Evolutionary conservation across 2,329 filamentous ascomycete genomes (phyloP).

Genomic region (Apiospora phragmitis): DNA sequence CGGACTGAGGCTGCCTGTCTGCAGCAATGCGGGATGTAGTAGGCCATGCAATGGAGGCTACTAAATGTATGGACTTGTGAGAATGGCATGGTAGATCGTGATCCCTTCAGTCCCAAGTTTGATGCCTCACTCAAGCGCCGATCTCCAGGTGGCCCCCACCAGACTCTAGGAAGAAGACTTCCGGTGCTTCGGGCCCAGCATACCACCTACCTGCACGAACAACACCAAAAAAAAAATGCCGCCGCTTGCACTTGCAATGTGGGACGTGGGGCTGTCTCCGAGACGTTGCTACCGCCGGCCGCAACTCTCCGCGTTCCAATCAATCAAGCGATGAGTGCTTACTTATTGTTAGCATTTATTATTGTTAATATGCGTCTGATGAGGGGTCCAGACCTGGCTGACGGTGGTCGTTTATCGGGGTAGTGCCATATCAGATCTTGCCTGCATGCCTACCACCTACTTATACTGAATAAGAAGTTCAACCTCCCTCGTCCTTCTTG

Average conservation of each 20-base stretch:
- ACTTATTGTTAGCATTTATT: neutral
- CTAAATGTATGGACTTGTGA: neutral
- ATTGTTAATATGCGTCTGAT: neutral
- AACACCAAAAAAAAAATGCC: neutral
- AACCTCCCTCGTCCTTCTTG: neutral
- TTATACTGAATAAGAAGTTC: neutral
- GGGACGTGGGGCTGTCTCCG: neutral
- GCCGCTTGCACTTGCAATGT: neutral
- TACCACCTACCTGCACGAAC: neutral
- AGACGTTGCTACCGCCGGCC: neutral
- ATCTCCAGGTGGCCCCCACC: neutral
- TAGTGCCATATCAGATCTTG: neutral
- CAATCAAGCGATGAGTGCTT: neutral
- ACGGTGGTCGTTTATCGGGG: neutral
- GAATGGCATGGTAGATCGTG: neutral
- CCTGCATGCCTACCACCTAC: neutral
- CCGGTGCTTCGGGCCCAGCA: neutral
- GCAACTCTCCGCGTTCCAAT: neutral
- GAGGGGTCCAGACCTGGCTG: neutral
- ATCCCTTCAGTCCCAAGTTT: conserved; percentile 1
- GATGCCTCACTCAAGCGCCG: neutral
- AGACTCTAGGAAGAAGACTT: neutral
- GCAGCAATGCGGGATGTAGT: neutral
- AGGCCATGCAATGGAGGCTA: neutral
- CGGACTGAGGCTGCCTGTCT: neutral